Evolutionary conservation across 306 rosid genomes (phyloP), one percentile per base, ranked within the genome.

Genomic region (Carpinus fangiana): DNA sequence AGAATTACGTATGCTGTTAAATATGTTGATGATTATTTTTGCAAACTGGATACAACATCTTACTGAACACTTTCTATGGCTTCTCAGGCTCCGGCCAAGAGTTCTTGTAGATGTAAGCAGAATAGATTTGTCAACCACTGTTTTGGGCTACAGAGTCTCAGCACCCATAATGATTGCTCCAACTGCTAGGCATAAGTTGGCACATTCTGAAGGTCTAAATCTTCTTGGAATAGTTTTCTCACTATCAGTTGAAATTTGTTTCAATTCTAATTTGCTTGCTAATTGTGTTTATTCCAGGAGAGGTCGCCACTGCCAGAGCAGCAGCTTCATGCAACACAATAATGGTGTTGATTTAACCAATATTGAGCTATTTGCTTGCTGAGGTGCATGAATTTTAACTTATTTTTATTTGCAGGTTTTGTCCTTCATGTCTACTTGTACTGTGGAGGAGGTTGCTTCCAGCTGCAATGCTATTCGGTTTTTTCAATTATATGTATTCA

Each of bases 381-480:
- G 59, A n/a, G 20, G 20, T 16, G 23, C 7, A 5, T 17, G 59
- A 18, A 16, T 54, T 18, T 8, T 16, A 16, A n/a, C 20, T 54
- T 17, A 18, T 54, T 16, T 54, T 72, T 57, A 57, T 1, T 70
- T 54, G 52, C 48, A 90, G 93, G 77, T 88, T 60, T 56, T 89
- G 20, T 91, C 96, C 51, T 79, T 36, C 73, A 13, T 43, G 23
- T 86, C 93, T 12, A 78, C 85, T 62, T 82, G 90, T 85, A 82
- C 89, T 0, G 69, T 91, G 48, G 93, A 91, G 82, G 96, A 89
- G 82, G 90, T 89, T 84, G 88, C 93, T 80, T 77, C 90, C 17
- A 87, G 96, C 89, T 87, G 96, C 87, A 75, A 86, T 17, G 90
- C 96, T 73, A 80, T 89, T 82, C 88, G 89, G 79, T 89, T 91